phyloP scores from a whole-genome alignment of 2,329 filamentous ascomycete species.

The Exophiala calicioides region DNA sequence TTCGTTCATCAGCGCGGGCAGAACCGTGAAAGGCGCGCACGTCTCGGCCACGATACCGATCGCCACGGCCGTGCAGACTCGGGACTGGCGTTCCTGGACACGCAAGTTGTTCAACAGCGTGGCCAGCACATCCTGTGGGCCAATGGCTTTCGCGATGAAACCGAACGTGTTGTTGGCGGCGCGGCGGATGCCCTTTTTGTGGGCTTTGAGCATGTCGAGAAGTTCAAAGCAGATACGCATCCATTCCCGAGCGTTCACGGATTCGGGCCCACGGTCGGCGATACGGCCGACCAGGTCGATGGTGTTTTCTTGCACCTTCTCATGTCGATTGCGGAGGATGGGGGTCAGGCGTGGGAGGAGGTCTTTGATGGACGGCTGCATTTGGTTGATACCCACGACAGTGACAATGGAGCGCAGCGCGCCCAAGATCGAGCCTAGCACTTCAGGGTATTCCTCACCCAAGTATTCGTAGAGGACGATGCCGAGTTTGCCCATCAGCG shows the following conservation, averaged over 20 bases:
- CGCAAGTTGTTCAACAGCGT: slow-evolving; percentile 95
- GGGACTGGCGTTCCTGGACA: slow-evolving; percentile 95
- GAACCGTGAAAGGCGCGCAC: slow-evolving; percentile 94
- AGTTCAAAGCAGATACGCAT: slow-evolving; percentile 99
- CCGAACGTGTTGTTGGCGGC: slow-evolving; percentile 99
- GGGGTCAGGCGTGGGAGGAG: slow-evolving; percentile 91
- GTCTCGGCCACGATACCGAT: slow-evolving; percentile 99
- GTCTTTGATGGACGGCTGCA: slow-evolving; percentile 98
- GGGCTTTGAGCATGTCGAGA: slow-evolving; percentile 97
- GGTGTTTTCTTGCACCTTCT: slow-evolving; percentile 99
- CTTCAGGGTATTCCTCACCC: slow-evolving; percentile 97
- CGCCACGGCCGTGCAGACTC: slow-evolving; percentile 96
- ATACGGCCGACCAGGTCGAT: slow-evolving; percentile 98
- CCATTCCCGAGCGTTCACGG: slow-evolving; percentile 96
- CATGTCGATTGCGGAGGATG: slow-evolving; percentile 97
- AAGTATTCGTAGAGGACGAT: slow-evolving; percentile 96
- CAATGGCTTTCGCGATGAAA: slow-evolving; percentile 98
- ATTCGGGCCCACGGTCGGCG: slow-evolving; percentile 92
- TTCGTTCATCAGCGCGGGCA: slow-evolving; percentile 99
- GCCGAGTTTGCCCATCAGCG: slow-evolving; percentile 91
- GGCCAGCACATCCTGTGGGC: slow-evolving; percentile 93
- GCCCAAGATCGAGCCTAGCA: slow-evolving; percentile 92
- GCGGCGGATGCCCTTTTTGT: slow-evolving; percentile 98
- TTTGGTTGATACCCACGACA: slow-evolving; percentile 94
- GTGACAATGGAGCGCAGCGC: slow-evolving; percentile 95